Percentiles rank a stretch among this genome's conserved stretches.
These are phyloP conservation scores for Tricharina praecox DNA, from an alignment of 495 filamentous ascomycete genomes.

Conservation along the genomic window DNA sequence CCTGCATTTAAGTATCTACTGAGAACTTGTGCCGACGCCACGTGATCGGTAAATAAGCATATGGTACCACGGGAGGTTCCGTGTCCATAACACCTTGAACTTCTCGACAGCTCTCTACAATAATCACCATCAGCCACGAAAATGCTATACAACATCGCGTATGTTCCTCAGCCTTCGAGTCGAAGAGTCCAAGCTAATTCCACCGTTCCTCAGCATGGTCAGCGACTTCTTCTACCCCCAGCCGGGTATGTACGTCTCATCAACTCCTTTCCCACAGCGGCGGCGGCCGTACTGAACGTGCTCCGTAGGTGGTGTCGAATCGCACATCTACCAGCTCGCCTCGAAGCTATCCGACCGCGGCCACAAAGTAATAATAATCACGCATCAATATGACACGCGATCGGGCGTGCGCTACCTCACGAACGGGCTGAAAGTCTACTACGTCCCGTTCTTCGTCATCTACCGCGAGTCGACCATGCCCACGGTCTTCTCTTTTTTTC, in stretches of 20 bases:
- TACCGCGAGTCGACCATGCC: slow-evolving; percentile 92
- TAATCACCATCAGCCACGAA: slow-evolving; percentile 3
- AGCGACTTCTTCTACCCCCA: slow-evolving; percentile 99
- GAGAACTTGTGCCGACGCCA: too few relatives aligned
- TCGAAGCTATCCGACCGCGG: slow-evolving; percentile 91
- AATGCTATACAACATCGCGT: slow-evolving; percentile 64
- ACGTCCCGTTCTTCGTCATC: slow-evolving; percentile 88
- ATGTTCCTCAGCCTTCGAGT: slow-evolving; percentile 20
- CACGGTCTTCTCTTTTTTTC: slow-evolving; percentile 96
- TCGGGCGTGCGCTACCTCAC: slow-evolving; percentile 93
- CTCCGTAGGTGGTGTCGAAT: slow-evolving; percentile 67
- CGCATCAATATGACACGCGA: slow-evolving; percentile 82
- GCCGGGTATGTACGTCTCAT: slow-evolving; percentile 42
- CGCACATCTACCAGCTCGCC: slow-evolving; percentile 94
- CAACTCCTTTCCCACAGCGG: neutral
- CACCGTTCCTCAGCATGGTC: slow-evolving; percentile 49
- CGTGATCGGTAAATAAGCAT: too few relatives aligned
- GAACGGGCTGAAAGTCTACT: slow-evolving; percentile 94
- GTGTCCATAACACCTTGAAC: too few relatives aligned
- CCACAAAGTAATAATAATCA: slow-evolving; percentile 96
- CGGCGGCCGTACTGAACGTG: slow-evolving; percentile 3
- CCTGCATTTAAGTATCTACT: too few relatives aligned
- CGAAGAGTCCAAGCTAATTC: slow-evolving; percentile 13
- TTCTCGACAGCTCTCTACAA: too few relatives aligned
- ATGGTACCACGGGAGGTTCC: too few relatives aligned